These are phyloP conservation scores for Pisolithus orientalis DNA, from an alignment of 768 basidiomycete genomes.

Conservation along the genomic window DNA sequence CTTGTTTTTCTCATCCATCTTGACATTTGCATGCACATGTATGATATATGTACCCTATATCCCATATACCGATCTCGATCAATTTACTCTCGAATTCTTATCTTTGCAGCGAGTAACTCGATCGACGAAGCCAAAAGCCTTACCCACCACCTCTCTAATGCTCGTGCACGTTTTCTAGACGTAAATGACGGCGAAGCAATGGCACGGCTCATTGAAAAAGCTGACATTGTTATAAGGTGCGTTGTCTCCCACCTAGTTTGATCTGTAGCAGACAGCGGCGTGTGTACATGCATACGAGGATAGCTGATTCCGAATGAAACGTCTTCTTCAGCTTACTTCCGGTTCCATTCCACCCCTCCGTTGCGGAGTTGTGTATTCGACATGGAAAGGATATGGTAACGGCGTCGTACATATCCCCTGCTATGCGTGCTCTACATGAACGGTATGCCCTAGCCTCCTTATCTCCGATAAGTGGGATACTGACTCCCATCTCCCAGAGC, in stretches of 20 bases:
- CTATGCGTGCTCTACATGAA: constrained; percentile 61
- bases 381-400: constrained; percentile 77
- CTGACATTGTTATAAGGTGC: constrained; percentile 84
- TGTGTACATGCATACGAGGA: not conserved
- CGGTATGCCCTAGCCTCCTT: constrained; percentile 37
- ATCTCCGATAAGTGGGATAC: not conserved
- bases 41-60: not conserved
- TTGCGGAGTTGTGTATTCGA: constrained; percentile 70
- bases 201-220: constrained; percentile 44
- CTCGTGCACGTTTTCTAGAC: constrained; percentile 53
- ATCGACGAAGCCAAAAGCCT: constrained; percentile 49
- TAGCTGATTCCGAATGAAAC: not conserved
- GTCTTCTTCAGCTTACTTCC: constrained; percentile 61
- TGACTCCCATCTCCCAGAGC: constrained; percentile 39
- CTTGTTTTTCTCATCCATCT: not conserved
- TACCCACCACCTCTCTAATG: constrained; percentile 38
- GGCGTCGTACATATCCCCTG: constrained; percentile 81
- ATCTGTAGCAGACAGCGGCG: not conserved
- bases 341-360: constrained; percentile 58
- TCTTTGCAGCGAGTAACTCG: constrained; percentile 63
- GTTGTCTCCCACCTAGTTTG: constrained; percentile 5
- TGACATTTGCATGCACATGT: not conserved
- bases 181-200: constrained; percentile 45
- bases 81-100: not conserved
- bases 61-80: not conserved